Base-by-base conservation (phyloP, 108 stramenopile species). In the Cyclotella distinguenda region DNA sequence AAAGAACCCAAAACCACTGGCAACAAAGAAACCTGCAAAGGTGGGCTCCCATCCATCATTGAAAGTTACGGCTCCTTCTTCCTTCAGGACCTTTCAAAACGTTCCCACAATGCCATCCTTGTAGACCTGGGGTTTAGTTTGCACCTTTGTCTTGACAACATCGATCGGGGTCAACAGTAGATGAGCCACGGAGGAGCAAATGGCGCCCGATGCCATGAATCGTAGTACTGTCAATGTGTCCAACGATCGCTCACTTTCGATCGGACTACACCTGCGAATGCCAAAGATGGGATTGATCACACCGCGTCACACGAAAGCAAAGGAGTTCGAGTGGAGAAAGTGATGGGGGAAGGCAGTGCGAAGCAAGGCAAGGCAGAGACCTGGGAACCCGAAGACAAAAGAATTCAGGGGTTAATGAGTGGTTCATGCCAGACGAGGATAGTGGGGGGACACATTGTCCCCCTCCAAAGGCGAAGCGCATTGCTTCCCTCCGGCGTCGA, bases 31-130 rank as follows among this genome's bases (percentile, higher is more conserved):
- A n/a, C 92, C 92, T 11, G 82, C 43, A 60, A 88, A 85, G 5
- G 92, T 93, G 19, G 92, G 88, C 18, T 70, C 84, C 92, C 92
- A 93, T 11, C 92, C 92, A 64, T 71, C 66, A 62, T 90, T 90
- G 61, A 93, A 88, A 19, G 82, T 79, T 2, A 27, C 39, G 1
- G 72, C 26, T 27, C 92, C 88, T 45, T 70, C 72, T 40, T 85
- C 81, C 11, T 81, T 49, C 21, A 82, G 31, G 2, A 90, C 68
- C 39, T 84, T 83, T 36, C 72, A 66, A 46, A 93, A 89, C 2
- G 84, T 72, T 1, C 56, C 43, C 1, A 87, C 33, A 9, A 84
- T 70, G 12, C 80, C 80, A 10, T 72, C 74, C 6, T 60, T 60
- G 59, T 93, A 93, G n/a, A 76, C 78, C 10, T 79, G 81, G 5